Evolutionary conservation across 805 yeast species (phyloP).

Genomic region (Groenewaldozyma salmanticensis): DNA sequence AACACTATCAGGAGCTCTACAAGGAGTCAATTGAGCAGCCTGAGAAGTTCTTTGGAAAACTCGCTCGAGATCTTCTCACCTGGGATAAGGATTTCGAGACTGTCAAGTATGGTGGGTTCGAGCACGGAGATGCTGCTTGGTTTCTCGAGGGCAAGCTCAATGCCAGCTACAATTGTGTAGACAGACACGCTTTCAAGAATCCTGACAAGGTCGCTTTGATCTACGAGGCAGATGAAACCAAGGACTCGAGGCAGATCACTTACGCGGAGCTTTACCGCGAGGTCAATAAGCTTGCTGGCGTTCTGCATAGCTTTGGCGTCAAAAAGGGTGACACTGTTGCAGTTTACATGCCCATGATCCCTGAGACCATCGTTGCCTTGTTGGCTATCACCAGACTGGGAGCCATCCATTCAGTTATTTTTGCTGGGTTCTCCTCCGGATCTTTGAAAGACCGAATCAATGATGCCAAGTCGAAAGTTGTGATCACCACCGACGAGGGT

Average conservation of each 20-base stretch:
- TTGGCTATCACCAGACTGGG: slow-evolving; percentile 90
- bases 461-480: slow-evolving; percentile 77
- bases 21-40: slow-evolving; percentile 72
- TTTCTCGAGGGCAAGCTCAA: slow-evolving; percentile 87
- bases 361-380: slow-evolving; percentile 91
- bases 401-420: slow-evolving; percentile 91
- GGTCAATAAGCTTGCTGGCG: slow-evolving; percentile 80
- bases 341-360: slow-evolving; percentile 94
- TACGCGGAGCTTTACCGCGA: slow-evolving; percentile 79
- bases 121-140: slow-evolving; percentile 83
- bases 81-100: slow-evolving; percentile 75
- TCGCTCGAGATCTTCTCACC: slow-evolving; percentile 59
- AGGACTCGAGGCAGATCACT: slow-evolving; percentile 62
- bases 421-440: slow-evolving; percentile 94
- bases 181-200: slow-evolving; percentile 81
- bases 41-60: slow-evolving; percentile 64
- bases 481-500: slow-evolving; percentile 92
- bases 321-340: slow-evolving; percentile 94
- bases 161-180: slow-evolving; percentile 90
- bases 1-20: slow-evolving; percentile 62
- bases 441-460: slow-evolving; percentile 83
- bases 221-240: slow-evolving; percentile 90
- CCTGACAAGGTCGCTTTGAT: slow-evolving; percentile 67
- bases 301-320: slow-evolving; percentile 76
- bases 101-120: slow-evolving; percentile 53